These are phyloP conservation scores for Chytridium lagenaria DNA, from an alignment of 371 early-diverging fungal genomes.

Conservation along the genomic window DNA sequence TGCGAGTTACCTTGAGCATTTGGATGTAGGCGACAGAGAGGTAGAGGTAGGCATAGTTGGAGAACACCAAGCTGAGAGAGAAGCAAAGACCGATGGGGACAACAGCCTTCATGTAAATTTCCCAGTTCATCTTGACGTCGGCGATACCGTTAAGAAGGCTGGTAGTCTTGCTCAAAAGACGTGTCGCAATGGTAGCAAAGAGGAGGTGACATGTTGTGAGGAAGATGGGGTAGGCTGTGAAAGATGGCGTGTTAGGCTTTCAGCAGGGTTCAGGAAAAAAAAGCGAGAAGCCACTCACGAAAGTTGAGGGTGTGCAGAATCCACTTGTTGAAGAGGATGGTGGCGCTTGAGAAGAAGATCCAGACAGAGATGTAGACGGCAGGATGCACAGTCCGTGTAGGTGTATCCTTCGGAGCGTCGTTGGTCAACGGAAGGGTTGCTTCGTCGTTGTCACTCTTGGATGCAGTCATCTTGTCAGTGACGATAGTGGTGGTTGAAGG, in stretches of 20 bases:
- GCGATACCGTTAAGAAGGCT: conserved; percentile 32
- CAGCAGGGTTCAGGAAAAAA: conserved; percentile 47
- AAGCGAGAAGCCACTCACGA: conserved; percentile 57
- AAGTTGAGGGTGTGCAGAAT: conserved; percentile 36
- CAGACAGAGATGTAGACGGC: conserved; percentile 28
- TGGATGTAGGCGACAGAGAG: conserved; percentile 46
- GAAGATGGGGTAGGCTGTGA: conserved; percentile 42
- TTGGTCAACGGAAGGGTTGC: not conserved
- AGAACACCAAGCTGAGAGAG: conserved; percentile 40
- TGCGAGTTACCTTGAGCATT: conserved; percentile 43
- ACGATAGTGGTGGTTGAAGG: not conserved
- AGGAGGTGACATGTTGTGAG: conserved; percentile 45
- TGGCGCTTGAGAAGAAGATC: not conserved
- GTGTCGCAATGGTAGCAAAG: conserved; percentile 44
- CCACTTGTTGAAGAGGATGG: conserved; percentile 32
- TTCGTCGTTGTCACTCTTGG: not conserved
- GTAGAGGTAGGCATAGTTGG: conserved; percentile 44
- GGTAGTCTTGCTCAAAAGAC: conserved; percentile 32
- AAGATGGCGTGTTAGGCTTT: no score
- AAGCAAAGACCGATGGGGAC: conserved; percentile 43
- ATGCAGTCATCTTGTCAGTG: not conserved
- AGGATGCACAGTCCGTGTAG: conserved; percentile 16
- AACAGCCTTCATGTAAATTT: conserved; percentile 24
- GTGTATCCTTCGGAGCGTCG: not conserved
- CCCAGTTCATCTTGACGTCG: conserved; percentile 28